Evolutionary conservation across 306 rosid genomes (phyloP), one percentile per base, ranked within the genome.

Genomic region (Rosa lucieae): DNA sequence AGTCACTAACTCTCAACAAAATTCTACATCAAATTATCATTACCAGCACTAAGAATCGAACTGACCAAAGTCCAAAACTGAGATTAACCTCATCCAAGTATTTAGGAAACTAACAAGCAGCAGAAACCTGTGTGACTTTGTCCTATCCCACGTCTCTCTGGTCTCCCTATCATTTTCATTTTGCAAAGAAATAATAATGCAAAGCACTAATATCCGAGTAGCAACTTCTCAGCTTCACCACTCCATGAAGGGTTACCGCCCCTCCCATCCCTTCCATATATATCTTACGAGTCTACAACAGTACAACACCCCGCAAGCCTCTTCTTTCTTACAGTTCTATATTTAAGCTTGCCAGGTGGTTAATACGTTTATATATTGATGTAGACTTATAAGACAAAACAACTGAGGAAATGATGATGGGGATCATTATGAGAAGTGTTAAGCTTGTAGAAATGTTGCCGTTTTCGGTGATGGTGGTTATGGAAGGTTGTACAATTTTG

Each of bases 401-500:
- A 53, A 29, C 10, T 37, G 11, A 39, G 13, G 37, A 11, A 35
- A 52, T 65, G 78, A 63, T 20, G 62, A 77, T 65, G 80, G 68
- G 35, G 74, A 78, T 84, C 85, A 82, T 40, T n/a, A 18, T 56
- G 77, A 73, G 59, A 4, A 6, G 58, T 32, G 7, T 70, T 52
- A 73, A 52, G 39, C 21, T 73, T 32, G 44, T 74, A 86, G 93
- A 83, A 66, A 51, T 84, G 65, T 15, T 92, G 12, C 86, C 91
- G 32, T 90, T 92, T 53, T 72, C 78, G 67, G 78, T 79, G 55
- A 87, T 90, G 96, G 96, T 88, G 81, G 74, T 75, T 44, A 86
- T 90, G 89, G 97, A 92, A 78, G 96, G 92, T 1, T 87, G 91
- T 79, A 89, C 92, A 5, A 85, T 92, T 43, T 91, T 71, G 23